These are phyloP conservation scores for Lepiota venenata DNA, from an alignment of 768 basidiomycete genomes.

Conservation along the genomic window DNA sequence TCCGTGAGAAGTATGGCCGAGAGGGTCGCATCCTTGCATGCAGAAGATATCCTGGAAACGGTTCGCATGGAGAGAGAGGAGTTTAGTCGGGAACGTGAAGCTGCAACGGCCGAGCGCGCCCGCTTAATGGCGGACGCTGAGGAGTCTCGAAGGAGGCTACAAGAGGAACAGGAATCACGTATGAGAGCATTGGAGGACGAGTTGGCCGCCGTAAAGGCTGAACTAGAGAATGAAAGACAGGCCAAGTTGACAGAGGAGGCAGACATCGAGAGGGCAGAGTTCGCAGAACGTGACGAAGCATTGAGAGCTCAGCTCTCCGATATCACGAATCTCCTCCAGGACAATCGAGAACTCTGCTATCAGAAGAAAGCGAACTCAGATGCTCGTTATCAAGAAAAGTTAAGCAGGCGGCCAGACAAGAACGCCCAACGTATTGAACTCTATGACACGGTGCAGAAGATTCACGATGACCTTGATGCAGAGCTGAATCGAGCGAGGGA, in stretches of 20 bases:
- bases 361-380: slow-evolving; percentile 61
- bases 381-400: slow-evolving; percentile 61
- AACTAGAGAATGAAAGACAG: slow-evolving; percentile 63
- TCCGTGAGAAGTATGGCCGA: slow-evolving; percentile 38
- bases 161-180: slow-evolving; percentile 51
- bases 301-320: slow-evolving; percentile 62
- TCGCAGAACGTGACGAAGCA: slow-evolving; percentile 56
- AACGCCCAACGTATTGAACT: slow-evolving; percentile 55
- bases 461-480: slow-evolving; percentile 52
- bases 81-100: slow-evolving; percentile 50
- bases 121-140: slow-evolving; percentile 45
- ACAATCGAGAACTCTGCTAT: slow-evolving; percentile 57
- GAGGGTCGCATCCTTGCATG: slow-evolving; percentile 55
- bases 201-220: slow-evolving; percentile 48
- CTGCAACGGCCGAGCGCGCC: slow-evolving; percentile 51
- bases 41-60: slow-evolving; percentile 55
- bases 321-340: slow-evolving; percentile 70
- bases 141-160: slow-evolving; percentile 41
- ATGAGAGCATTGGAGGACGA: slow-evolving; percentile 63
- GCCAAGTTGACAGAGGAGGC: slow-evolving; percentile 55
- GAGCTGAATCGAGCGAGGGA: slow-evolving; percentile 52
- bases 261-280: slow-evolving; percentile 56
- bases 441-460: slow-evolving; percentile 55
- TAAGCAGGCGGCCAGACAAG: slow-evolving; percentile 53
- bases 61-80: slow-evolving; percentile 60